phyloP scores from a whole-genome alignment of 352 stramenopile genomes.

The Pythium myriotylum region DNA sequence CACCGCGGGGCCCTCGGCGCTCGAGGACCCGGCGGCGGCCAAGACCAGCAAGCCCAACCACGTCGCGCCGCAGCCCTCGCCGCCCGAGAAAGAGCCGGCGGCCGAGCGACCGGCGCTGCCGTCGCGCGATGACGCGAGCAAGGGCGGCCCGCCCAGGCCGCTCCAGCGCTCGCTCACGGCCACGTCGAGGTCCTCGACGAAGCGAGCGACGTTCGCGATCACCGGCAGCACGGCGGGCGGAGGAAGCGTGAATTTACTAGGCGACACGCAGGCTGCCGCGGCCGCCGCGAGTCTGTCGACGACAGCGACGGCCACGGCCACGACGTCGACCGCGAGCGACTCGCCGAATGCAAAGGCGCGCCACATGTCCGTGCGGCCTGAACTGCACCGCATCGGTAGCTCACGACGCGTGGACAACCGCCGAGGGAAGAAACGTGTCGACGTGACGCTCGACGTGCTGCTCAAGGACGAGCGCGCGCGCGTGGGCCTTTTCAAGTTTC shows the following conservation, averaged over 20 bases:
- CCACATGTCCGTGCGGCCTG: slow-evolving; percentile 13
- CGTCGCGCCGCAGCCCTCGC: slow-evolving; percentile 9
- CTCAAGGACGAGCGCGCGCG: slow-evolving; percentile 57
- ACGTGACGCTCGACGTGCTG: slow-evolving; percentile 53
- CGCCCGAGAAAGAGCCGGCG: neutral
- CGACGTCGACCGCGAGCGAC: no score
- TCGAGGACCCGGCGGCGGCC: neutral
- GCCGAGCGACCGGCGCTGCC: neutral
- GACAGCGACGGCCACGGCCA: neutral
- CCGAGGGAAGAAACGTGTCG: slow-evolving; percentile 34
- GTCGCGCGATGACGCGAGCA: neutral
- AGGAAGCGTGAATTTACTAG: neutral
- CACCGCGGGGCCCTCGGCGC: neutral
- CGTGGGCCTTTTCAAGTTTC: slow-evolving; percentile 59
- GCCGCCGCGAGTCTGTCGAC: neutral
- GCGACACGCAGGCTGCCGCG: neutral
- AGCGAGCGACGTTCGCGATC: slow-evolving; percentile 21
- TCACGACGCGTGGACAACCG: slow-evolving; percentile 6
- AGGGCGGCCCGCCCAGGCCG: neutral
- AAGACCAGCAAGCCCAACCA: slow-evolving; percentile 17
- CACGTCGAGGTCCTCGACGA: neutral
- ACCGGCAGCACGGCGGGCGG: neutral
- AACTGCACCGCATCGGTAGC: slow-evolving; percentile 14
- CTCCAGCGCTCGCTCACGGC: slow-evolving; percentile 16
- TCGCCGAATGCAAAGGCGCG: neutral